Percentiles rank a stretch among this genome's conserved stretches.
phyloP scores from a whole-genome alignment of 2,329 filamentous ascomycete species.

The Cladophialophora yegresii region DNA sequence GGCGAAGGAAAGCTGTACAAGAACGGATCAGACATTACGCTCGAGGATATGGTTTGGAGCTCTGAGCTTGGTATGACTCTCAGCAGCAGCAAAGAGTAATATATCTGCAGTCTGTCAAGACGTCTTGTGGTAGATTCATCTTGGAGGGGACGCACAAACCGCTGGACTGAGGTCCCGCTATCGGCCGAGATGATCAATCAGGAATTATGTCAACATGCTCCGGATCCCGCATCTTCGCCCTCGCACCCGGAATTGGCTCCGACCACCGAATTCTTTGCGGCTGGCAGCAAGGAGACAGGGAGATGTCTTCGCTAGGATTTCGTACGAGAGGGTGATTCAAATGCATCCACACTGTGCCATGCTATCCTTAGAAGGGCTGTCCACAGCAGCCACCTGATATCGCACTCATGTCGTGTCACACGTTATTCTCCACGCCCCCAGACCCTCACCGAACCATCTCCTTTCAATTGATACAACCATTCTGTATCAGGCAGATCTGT shows the following conservation, averaged over 20 bases:
- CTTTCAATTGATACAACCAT: slow-evolving; percentile 75
- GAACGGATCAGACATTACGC: slow-evolving; percentile 54
- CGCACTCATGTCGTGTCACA: not conserved
- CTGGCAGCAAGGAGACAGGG: not conserved
- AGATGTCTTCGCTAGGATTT: not conserved
- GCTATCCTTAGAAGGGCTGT: not conserved
- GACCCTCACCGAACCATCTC: slow-evolving; percentile 76
- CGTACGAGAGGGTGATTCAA: not conserved
- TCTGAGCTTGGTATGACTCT: not conserved
- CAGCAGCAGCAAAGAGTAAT: not conserved
- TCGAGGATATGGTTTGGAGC: not conserved
- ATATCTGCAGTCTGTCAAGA: not conserved
- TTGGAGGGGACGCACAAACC: not conserved
- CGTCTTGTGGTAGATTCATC: not conserved
- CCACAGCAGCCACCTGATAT: not conserved
- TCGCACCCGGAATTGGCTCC: not conserved
- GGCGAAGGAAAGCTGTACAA: slow-evolving; percentile 59
- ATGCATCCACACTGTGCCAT: not conserved
- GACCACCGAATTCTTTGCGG: not conserved
- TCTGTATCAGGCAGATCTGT: slow-evolving; percentile 61
- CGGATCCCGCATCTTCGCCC: not conserved
- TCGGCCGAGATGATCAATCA: not conserved
- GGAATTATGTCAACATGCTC: not conserved
- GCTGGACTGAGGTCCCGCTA: not conserved
- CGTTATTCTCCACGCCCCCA: slow-evolving; percentile 73